These are phyloP conservation scores for Schizochytrium sp. DNA, from an alignment of 108 stramenopile species.

Conservation along the genomic window DNA sequence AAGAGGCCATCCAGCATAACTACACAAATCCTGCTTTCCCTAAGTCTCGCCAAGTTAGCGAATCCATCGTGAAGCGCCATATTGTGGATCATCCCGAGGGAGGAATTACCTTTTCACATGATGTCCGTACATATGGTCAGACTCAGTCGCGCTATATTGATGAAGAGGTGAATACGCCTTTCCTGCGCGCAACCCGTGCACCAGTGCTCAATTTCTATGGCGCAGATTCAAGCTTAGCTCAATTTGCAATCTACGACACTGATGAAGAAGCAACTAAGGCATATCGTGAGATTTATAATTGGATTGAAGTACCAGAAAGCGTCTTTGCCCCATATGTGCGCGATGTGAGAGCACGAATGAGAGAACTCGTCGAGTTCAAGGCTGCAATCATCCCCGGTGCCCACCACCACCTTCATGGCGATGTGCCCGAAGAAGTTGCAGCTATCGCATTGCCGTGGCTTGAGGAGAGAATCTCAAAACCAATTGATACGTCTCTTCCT, in stretches of 20 bases:
- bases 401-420: slow-evolving; percentile 46
- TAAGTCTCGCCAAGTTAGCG: slow-evolving; percentile 16
- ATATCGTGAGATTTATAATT: neutral
- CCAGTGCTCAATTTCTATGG: slow-evolving; percentile 32
- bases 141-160: slow-evolving; percentile 37
- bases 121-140: slow-evolving; percentile 53
- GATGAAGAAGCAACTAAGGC: neutral
- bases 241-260: neutral
- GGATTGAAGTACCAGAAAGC: neutral
- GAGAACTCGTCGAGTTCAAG: neutral
- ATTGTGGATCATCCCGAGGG: neutral
- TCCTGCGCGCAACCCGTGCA: neutral
- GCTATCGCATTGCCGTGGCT: slow-evolving; percentile 39
- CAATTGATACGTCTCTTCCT: neutral
- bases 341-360: neutral
- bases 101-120: slow-evolving; percentile 16
- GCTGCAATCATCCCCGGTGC: slow-evolving; percentile 1
- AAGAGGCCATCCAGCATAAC: slow-evolving; percentile 53
- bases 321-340: neutral
- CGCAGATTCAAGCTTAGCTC: neutral
- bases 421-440: slow-evolving; percentile 42
- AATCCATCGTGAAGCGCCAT: slow-evolving; percentile 35
- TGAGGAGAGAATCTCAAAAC: neutral
- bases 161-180: neutral
- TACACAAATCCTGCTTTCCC: slow-evolving; percentile 4